Conservation (phyloP, 768 basidiomycete species). For the Hericium rajendrae region DNA sequence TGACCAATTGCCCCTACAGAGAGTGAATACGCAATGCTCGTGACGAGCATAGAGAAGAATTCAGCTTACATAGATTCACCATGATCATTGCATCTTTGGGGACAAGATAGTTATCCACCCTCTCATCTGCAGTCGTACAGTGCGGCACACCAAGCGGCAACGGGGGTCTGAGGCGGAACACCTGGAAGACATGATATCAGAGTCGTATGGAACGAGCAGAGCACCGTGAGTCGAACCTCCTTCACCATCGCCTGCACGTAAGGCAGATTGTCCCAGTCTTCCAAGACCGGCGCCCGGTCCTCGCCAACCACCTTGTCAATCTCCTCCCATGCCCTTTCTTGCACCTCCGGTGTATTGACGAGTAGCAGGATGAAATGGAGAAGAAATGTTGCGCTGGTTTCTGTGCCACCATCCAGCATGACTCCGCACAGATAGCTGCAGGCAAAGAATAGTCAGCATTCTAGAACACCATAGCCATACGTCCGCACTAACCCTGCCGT, state of each 20-base stretch:
- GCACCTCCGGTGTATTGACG: neutral
- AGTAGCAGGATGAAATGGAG: neutral
- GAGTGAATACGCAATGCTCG: neutral
- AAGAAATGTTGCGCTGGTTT: neutral
- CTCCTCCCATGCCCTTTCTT: neutral
- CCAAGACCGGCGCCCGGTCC: neutral
- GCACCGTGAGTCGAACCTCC: neutral
- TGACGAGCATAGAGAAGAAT: neutral
- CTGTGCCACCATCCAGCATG: neutral
- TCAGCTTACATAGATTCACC: neutral
- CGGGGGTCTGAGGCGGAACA: neutral
- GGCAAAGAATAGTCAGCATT: neutral
- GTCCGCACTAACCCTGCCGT: conserved; percentile 11
- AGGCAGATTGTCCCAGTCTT: neutral
- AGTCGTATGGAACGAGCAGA: neutral
- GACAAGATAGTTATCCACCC: neutral
- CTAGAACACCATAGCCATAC: neutral
- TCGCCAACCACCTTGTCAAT: neutral
- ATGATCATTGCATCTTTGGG: neutral
- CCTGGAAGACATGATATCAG: neutral
- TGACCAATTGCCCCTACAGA: neutral
- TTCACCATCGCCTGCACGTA: neutral
- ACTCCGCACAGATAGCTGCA: neutral
- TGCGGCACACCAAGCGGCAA: neutral
- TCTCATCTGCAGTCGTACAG: neutral